Evolutionary conservation across 2,329 filamentous ascomycete genomes (phyloP), one percentile per base, ranked within the genome.

Genomic region (Oidium heveae): DNA sequence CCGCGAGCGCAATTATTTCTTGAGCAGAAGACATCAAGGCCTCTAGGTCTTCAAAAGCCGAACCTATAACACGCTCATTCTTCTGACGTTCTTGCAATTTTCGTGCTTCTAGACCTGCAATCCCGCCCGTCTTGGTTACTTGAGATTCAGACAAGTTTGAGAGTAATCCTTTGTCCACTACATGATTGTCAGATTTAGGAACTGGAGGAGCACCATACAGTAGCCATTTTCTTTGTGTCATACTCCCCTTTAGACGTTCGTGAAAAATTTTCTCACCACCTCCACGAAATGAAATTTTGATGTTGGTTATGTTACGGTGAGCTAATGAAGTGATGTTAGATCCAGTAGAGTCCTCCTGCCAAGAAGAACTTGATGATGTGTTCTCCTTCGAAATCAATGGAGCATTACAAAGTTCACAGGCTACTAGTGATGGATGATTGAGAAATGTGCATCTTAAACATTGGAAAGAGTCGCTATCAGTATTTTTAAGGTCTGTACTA

Each of bases 11-110:
- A 53, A 96, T 82, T 52, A 98, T 86, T 65, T 98, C 86, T 65
- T 96, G 95, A 5, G 91, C 91, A 3, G 89, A 95, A 2, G 88
- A 86, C 89, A 96, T 98, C 39, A 98, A 73, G 3, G 91, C 88
- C 65, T 96, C 89, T 0, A 98, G 75, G 63, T 98, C 91, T 65
- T 95, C 89, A 63, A 98, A 98, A 0, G 91, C 88, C 59, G 78
- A 87, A 28, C 89, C 89, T 59, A 98, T 94, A 52, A 95, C 81
- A 10, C 86, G 69, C 66, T 95, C 87, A 61, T 95, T 96, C 66
- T 94, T 94, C 69, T 86, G 89, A 56, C 86, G 82, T 63, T 87
- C 77, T 61, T 88, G 85, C 6, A 89, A 69, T 0, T 86, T 85
- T 58, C 87, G 79, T 62, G 86, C 82, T 66, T 98, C 91, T 1